phyloP scores from a whole-genome alignment of 192 early-diverging fungal species.

The Coemansia sp. region DNA sequence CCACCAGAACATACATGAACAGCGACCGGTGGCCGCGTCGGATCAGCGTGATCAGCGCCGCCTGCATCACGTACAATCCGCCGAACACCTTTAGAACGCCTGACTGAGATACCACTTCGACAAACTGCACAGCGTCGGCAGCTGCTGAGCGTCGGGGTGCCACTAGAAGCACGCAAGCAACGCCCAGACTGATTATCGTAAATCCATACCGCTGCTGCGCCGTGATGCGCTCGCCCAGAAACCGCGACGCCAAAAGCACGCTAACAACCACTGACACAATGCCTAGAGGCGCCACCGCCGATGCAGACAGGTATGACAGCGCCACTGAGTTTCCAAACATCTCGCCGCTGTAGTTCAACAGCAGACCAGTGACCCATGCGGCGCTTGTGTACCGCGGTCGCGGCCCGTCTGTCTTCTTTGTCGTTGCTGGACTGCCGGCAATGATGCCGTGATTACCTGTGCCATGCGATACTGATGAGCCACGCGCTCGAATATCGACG shows the following conservation, averaged over 20 bases:
- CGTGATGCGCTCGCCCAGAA: conserved; percentile 47
- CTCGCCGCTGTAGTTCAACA: conserved; percentile 49
- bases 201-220: conserved; percentile 44
- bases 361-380: conserved; percentile 37
- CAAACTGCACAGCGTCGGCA: conserved; percentile 30
- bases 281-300: conserved; percentile 50
- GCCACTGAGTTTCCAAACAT: conserved; percentile 49
- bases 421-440: neutral
- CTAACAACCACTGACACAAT: conserved; percentile 47
- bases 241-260: conserved; percentile 41
- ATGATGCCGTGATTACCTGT: too few species aligned
- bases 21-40: conserved; percentile 26
- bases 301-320: conserved; percentile 47
- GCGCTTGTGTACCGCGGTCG: conserved; percentile 39
- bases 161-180: conserved; percentile 39
- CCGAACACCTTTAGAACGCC: conserved; percentile 33
- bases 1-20: conserved; percentile 37
- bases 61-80: conserved; percentile 18
- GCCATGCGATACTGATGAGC: conserved; percentile 2
- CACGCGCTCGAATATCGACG: conserved; percentile 27
- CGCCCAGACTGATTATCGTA: conserved; percentile 40
- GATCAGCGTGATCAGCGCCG: conserved; percentile 24
- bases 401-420: neutral
- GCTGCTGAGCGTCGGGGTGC: conserved; percentile 40
- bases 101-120: conserved; percentile 30